phyloP scores from a whole-genome alignment of 2,329 filamentous ascomycete genomes.

The Pseudogymnoascus pannorum region DNA sequence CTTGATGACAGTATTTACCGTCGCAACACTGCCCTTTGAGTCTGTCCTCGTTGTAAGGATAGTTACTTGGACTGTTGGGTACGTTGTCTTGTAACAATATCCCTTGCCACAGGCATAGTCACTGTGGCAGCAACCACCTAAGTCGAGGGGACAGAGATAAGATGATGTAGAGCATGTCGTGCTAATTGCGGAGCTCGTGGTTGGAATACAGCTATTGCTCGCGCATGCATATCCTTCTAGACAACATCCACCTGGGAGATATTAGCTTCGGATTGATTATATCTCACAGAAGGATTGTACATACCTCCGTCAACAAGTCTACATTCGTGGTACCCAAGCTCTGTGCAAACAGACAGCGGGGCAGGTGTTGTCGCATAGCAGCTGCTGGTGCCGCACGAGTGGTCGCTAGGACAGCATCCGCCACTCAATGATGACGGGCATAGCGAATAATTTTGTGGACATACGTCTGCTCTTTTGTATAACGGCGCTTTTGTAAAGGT shows the following conservation, averaged over 20 bases:
- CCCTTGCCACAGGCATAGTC: slow-evolving; percentile 42
- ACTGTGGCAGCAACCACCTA: slow-evolving; percentile 46
- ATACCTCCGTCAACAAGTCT: slow-evolving; percentile 31
- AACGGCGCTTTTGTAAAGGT: not conserved
- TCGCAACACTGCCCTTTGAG: slow-evolving; percentile 32
- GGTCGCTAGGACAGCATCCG: slow-evolving; percentile 35
- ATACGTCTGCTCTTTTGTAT: slow-evolving; percentile 11
- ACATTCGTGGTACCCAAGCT: slow-evolving; percentile 36
- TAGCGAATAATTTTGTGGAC: slow-evolving; percentile 21
- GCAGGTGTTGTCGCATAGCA: slow-evolving; percentile 41
- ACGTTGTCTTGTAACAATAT: slow-evolving; percentile 42
- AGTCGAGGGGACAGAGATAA: slow-evolving; percentile 42
- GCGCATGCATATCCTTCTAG: slow-evolving; percentile 40
- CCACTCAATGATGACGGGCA: slow-evolving; percentile 25
- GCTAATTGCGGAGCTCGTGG: slow-evolving; percentile 35
- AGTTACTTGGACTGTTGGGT: slow-evolving; percentile 39
- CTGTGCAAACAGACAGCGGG: slow-evolving; percentile 33
- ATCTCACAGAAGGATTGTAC: not conserved
- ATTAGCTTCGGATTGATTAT: not conserved
- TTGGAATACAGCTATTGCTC: slow-evolving; percentile 35
- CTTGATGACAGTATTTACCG: slow-evolving; percentile 31
- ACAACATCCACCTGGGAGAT: slow-evolving; percentile 36
- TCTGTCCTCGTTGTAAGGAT: slow-evolving; percentile 40
- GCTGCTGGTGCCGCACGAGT: slow-evolving; percentile 40
- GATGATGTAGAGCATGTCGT: slow-evolving; percentile 38